Conservation (phyloP, 768 basidiomycete species). For the Clitopilus hobsonii region DNA sequence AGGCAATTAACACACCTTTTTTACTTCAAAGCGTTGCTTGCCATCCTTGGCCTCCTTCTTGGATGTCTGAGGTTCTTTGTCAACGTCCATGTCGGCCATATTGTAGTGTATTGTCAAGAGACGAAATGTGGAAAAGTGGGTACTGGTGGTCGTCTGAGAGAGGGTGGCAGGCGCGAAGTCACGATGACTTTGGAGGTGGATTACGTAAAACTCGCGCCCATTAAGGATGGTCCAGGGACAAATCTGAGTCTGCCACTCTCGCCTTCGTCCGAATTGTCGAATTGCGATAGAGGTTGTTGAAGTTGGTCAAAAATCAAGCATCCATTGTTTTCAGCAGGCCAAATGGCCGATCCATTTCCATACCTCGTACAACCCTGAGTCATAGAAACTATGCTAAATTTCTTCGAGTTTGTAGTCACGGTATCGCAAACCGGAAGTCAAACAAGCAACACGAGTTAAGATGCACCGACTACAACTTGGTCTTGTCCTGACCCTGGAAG, state of each 20-base stretch:
- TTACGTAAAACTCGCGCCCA: background rate
- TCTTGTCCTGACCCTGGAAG: conserved; percentile 31
- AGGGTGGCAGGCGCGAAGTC: background rate
- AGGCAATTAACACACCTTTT: conserved; percentile 66
- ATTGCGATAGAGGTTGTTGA: background rate
- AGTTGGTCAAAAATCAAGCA: background rate
- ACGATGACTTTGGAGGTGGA: background rate
- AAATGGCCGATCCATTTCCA: background rate
- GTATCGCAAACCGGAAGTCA: too few relatives aligned
- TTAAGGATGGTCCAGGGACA: background rate
- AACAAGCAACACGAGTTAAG: too few relatives aligned
- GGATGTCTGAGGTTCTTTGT: conserved; percentile 21
- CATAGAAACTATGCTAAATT: too few relatives aligned
- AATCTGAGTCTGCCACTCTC: too few relatives aligned
- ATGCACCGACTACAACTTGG: conserved; percentile 32
- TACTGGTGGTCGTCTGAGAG: background rate
- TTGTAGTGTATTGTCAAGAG: background rate
- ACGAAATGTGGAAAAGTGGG: background rate
- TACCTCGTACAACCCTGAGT: background rate
- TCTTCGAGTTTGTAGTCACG: too few relatives aligned
- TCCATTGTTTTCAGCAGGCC: too few relatives aligned
- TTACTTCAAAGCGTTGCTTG: conserved; percentile 94
- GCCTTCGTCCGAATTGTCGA: too few relatives aligned
- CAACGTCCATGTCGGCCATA: conserved; percentile 68
- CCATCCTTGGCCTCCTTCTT: conserved; percentile 56